phyloP scores from a whole-genome alignment of 2,329 filamentous ascomycete species.

The Cordyceps javanica region DNA sequence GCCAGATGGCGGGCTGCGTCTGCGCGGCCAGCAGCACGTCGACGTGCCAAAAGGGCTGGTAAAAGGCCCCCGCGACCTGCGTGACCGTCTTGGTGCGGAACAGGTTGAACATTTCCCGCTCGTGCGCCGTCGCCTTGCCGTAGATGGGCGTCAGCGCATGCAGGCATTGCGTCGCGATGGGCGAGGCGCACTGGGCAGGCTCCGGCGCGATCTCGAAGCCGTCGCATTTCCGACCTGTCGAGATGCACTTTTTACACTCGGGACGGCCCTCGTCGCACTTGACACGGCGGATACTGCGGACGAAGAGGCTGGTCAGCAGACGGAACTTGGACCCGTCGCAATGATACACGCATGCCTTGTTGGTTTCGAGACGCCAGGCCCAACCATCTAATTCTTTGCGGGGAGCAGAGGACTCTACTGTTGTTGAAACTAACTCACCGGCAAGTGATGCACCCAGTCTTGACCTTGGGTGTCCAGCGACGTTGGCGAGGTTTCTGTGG shows the following conservation, averaged over 20 bases:
- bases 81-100: slow-evolving; percentile 11
- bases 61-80: slow-evolving; percentile 10
- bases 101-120: slow-evolving; percentile 9
- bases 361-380: too few relatives aligned
- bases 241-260: slow-evolving; percentile 19
- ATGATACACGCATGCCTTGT: too few relatives aligned
- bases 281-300: slow-evolving; percentile 20
- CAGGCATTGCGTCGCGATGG: background rate
- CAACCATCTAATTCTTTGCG: too few relatives aligned
- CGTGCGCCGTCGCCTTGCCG: background rate
- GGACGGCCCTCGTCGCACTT: slow-evolving; percentile 25
- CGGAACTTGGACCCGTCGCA: background rate
- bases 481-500: slow-evolving; percentile 6
- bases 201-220: slow-evolving; percentile 15
- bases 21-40: slow-evolving; percentile 10
- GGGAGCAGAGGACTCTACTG: too few relatives aligned
- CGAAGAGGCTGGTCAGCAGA: background rate
- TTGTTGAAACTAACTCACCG: too few relatives aligned
- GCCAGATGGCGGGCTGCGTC: slow-evolving; percentile 11
- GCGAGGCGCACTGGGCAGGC: background rate
- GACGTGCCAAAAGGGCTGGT: slow-evolving; percentile 12
- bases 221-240: slow-evolving; percentile 17
- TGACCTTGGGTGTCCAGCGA: slow-evolving; percentile 16
- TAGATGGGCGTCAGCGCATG: slow-evolving; percentile 5
- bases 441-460: slow-evolving; percentile 19